Percentiles rank a stretch among this genome's conserved stretches.
These are phyloP conservation scores for Suillus plorans DNA, from an alignment of 768 basidiomycete species.

Conservation along the genomic window DNA sequence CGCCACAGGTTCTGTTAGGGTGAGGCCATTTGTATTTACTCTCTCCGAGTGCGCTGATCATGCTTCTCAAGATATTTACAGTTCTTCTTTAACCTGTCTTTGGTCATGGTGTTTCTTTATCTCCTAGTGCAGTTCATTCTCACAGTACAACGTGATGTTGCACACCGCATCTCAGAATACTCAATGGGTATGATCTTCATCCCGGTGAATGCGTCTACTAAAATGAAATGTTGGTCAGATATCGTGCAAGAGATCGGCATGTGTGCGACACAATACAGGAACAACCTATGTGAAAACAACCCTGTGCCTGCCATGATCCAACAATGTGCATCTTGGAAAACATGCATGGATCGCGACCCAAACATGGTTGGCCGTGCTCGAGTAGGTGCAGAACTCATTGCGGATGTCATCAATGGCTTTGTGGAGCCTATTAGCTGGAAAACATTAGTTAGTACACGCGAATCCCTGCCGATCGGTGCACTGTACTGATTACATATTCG, in stretches of 20 bases:
- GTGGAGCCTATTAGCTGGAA: slow-evolving; percentile 98
- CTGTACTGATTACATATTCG: slow-evolving; percentile 4
- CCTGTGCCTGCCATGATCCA: slow-evolving; percentile 86
- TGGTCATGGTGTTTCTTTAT: slow-evolving; percentile 83
- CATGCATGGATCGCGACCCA: slow-evolving; percentile 94
- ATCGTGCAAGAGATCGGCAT: slow-evolving; percentile 90
- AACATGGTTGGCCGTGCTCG: slow-evolving; percentile 84
- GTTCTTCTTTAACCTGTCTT: slow-evolving; percentile 88
- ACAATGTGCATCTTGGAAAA: slow-evolving; percentile 88
- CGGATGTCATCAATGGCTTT: slow-evolving; percentile 94
- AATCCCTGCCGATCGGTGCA: neutral
- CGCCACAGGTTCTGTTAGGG: slow-evolving; percentile 86
- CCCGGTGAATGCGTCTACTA: slow-evolving; percentile 17
- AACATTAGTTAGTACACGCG: slow-evolving; percentile 66
- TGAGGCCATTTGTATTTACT: slow-evolving; percentile 37
- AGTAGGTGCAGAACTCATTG: slow-evolving; percentile 92
- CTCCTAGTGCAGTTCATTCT: slow-evolving; percentile 83
- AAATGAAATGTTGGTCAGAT: slow-evolving; percentile 45
- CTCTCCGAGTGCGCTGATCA: slow-evolving; percentile 11
- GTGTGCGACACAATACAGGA: slow-evolving; percentile 78
- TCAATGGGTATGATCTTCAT: slow-evolving; percentile 67
- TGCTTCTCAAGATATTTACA: slow-evolving; percentile 73
- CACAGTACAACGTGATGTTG: slow-evolving; percentile 88
- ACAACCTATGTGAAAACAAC: slow-evolving; percentile 75
- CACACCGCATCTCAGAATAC: slow-evolving; percentile 82